Evolutionary conservation across 192 early-diverging fungal species (phyloP).

Genomic region (Entomortierella chlamydospora): DNA sequence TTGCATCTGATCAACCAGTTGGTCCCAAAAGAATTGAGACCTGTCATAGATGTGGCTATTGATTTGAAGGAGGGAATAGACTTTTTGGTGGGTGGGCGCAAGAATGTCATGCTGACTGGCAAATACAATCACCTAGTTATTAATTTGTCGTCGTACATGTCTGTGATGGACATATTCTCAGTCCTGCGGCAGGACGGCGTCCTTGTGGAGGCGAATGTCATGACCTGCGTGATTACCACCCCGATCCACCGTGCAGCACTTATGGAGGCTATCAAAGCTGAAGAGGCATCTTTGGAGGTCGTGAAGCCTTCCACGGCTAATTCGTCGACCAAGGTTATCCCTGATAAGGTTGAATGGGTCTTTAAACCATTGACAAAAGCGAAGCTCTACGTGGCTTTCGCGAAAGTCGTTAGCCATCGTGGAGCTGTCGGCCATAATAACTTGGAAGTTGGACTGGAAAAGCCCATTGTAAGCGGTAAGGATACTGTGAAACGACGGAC

Average conservation of each 20-base stretch:
- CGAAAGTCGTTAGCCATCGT: slow-evolving; percentile 31
- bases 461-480: background rate
- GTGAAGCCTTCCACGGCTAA: background rate
- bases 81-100: slow-evolving; percentile 40
- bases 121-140: slow-evolving; percentile 60
- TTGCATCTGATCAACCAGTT: slow-evolving; percentile 54
- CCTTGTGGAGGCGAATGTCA: slow-evolving; percentile 13
- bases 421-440: slow-evolving; percentile 13
- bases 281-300: slow-evolving; percentile 35
- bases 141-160: slow-evolving; percentile 58
- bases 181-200: slow-evolving; percentile 35
- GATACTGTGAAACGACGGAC: slow-evolving; percentile 46
- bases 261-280: slow-evolving; percentile 55
- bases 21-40: slow-evolving; percentile 22
- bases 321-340: slow-evolving; percentile 30
- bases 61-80: slow-evolving; percentile 55
- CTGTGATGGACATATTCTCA: slow-evolving; percentile 55
- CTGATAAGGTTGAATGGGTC: slow-evolving; percentile 60
- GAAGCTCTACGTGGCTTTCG: slow-evolving; percentile 62
- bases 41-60: slow-evolving; percentile 54
- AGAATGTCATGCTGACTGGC: slow-evolving; percentile 4
- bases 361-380: slow-evolving; percentile 67
- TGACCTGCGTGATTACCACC: slow-evolving; percentile 62
- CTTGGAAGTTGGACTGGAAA: background rate
- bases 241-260: slow-evolving; percentile 65